A percentile compares a stretch with the other conserved stretches of the same genome.
phyloP scores from a whole-genome alignment of 345 rosid species.

The Hevea brasiliensis region DNA sequence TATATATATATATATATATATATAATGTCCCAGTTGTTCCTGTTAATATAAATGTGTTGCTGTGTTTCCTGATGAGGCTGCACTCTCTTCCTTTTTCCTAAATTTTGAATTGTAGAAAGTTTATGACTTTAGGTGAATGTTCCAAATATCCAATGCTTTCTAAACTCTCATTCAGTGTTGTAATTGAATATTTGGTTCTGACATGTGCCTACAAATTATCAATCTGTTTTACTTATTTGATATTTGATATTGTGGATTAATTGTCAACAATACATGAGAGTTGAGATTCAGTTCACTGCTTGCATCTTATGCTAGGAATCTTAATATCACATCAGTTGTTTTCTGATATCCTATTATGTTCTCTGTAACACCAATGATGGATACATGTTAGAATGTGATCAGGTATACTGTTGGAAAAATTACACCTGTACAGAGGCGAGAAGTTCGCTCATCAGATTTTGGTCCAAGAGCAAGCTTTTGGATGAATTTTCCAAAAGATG shows the following conservation, averaged over 20 bases:
- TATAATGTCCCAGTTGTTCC: background rate
- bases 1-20: background rate
- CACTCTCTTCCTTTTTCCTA: constrained; percentile 7
- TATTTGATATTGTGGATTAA: too few species aligned
- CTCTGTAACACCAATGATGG: background rate
- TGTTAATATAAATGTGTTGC: background rate
- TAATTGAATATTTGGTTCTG: background rate
- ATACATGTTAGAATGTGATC: constrained; percentile 28
- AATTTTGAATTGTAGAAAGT: background rate
- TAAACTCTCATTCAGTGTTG: background rate
- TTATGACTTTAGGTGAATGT: constrained; percentile 6
- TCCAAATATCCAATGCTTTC: background rate
- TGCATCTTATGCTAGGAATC: background rate
- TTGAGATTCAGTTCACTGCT: background rate
- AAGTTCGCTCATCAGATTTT: constrained; percentile 85
- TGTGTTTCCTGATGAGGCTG: constrained; percentile 6
- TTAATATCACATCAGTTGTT: background rate
- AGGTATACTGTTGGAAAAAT: constrained; percentile 98
- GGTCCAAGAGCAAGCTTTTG: constrained; percentile 96
- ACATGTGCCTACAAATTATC: background rate
- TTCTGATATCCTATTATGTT: constrained; percentile 15
- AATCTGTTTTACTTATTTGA: background rate
- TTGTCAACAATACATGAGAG: background rate
- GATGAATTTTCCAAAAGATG: constrained; percentile 92
- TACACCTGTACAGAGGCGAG: constrained; percentile 88